Evolutionary conservation across 2,329 filamentous ascomycete species (phyloP), one percentile per base, ranked within the genome.

Genomic region (Davidsoniella eucalypti): DNA sequence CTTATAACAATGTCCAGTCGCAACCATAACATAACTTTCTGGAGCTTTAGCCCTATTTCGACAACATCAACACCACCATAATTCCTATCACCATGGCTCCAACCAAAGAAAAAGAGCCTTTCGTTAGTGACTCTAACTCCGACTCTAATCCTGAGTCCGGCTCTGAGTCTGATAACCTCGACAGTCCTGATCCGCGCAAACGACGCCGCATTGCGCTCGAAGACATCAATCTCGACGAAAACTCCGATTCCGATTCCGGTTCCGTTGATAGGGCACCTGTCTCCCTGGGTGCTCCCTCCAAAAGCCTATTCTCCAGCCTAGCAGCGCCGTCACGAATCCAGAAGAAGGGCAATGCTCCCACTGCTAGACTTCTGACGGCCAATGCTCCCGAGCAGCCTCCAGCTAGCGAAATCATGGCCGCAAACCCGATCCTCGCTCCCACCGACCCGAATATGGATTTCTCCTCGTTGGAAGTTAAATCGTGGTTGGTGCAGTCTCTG

Each of bases 401-500:
- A 12, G n/a, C 37, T 33, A 49, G 44, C 40, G 44, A 53, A 18
- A 51, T 53, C 33, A 43, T 56, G n/a, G 49, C 60, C 18, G 59
- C 58, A 46, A 64, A 60, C 49, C 57, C 61, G 23, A 67, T 73
- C 50, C 63, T 69, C 45, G 75, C 73, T 3, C 72, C 75, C 10
- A 69, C 68, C 21, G 73, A 78, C 57, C 66, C 67, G 44, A 71
- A 78, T 61, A 68, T 73, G 16, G 83, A 75, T 7, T 94, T 94
- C 61, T 75, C 79, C 16, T 75, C 78, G 9, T 67, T 95, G 47
- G 70, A 76, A 47, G 80, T 94, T 42, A 75, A 78, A 37, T 86
- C 85, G 62, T 98, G 92, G 92, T 78, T 98, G 3, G 80, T 93
- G 2, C 77, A 81, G 54, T 90, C 90, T 1, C 71, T 98, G 43